Conservation (phyloP, 179 eudicot genomes). For the Gypsophila paniculata region DNA sequence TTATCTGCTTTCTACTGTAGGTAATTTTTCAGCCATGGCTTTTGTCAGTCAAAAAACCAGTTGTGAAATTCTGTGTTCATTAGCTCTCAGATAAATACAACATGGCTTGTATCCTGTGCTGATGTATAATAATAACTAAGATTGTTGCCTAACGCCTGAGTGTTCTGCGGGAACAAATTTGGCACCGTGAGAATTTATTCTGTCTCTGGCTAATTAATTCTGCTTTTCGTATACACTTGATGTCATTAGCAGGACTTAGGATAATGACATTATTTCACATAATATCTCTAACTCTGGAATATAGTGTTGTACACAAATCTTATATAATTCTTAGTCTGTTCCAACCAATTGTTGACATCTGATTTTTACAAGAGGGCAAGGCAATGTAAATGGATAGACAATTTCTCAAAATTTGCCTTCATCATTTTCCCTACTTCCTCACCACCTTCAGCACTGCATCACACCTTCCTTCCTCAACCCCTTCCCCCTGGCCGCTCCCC, state of each 20-base stretch:
- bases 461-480: neutral
- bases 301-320: neutral
- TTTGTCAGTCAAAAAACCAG: neutral
- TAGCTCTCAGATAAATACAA: conserved; percentile 2
- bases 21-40: conserved; percentile 36
- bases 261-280: neutral
- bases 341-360: neutral
- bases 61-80: neutral
- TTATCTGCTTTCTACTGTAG: conserved; percentile 59
- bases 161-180: neutral
- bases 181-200: neutral
- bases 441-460: neutral
- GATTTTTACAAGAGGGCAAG: neutral
- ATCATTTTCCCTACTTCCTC: neutral
- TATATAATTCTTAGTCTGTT: neutral
- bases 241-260: neutral
- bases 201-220: neutral
- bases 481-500: neutral
- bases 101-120: neutral
- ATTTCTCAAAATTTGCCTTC: neutral
- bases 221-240: neutral
- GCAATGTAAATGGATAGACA: neutral
- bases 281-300: neutral
- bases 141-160: neutral
- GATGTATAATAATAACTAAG: neutral